These are phyloP conservation scores for Avicennia marina DNA, from an alignment of 257 asterid genomes.

Conservation along the genomic window DNA sequence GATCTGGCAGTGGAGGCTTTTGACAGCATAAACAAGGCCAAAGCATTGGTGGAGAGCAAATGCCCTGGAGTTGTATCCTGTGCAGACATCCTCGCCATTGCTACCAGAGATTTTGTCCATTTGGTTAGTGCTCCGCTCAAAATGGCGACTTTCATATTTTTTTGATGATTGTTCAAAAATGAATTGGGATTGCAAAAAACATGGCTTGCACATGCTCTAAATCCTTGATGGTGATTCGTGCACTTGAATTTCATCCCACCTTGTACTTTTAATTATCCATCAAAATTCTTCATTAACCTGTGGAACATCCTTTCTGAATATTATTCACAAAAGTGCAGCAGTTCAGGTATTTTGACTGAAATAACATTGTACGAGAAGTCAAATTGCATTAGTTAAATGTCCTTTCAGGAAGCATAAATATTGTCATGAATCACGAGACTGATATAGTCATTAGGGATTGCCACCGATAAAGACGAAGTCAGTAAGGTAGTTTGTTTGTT, in stretches of 20 bases:
- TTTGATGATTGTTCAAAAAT: not conserved
- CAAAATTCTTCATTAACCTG: not conserved
- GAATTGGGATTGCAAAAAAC: too few species aligned
- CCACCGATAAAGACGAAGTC: not conserved
- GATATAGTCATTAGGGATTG: conserved; percentile 17
- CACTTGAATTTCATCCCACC: not conserved
- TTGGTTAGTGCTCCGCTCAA: conserved; percentile 41
- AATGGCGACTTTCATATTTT: not conserved
- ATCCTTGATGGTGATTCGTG: conserved; percentile 26
- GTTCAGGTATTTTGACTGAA: too few species aligned
- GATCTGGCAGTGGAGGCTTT: conserved; percentile 76
- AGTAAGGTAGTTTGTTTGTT: not conserved
- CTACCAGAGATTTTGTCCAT: conserved; percentile 90
- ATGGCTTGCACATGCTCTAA: conserved; percentile 22
- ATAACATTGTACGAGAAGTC: too few species aligned
- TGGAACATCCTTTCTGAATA: not conserved
- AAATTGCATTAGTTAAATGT: too few species aligned
- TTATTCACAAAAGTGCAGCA: too few species aligned
- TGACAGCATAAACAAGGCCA: conserved; percentile 63
- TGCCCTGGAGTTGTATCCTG: conserved; percentile 94
- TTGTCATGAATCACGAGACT: conserved; percentile 21
- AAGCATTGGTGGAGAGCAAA: conserved; percentile 69
- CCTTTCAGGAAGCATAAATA: not conserved
- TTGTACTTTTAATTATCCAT: too few species aligned
- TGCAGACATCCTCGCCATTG: conserved; percentile 89